phyloP scores from a whole-genome alignment of 129 eudicot genomes.

The Gnaphalium uliginosum region DNA sequence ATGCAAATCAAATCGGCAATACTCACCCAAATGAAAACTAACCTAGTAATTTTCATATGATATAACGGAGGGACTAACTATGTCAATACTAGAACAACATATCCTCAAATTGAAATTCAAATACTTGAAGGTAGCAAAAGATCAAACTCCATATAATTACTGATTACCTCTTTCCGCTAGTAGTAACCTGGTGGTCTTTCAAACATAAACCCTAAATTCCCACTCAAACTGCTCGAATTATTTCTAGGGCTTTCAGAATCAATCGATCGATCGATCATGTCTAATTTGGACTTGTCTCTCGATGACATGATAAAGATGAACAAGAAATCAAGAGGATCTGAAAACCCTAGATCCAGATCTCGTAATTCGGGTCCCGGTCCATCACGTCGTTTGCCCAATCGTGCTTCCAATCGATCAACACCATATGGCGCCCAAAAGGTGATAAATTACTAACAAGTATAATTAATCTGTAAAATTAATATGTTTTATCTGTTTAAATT shows the following conservation, averaged over 20 bases:
- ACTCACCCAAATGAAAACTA: not conserved
- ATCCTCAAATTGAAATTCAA: not conserved
- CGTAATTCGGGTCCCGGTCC: conserved; percentile 52
- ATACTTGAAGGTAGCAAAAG: conserved; percentile 8
- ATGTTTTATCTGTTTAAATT: not conserved
- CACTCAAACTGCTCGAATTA: conserved; percentile 5
- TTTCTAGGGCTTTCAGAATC: conserved; percentile 26
- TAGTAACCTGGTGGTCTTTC: not conserved
- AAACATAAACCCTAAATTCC: conserved; percentile 25
- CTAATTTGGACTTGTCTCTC: conserved; percentile 51
- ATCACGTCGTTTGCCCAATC: conserved; percentile 45
- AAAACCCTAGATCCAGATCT: conserved; percentile 39
- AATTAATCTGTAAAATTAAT: not conserved
- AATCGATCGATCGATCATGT: conserved; percentile 26
- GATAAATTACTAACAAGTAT: not conserved
- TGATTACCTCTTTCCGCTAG: not conserved
- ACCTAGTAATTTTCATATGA: not conserved
- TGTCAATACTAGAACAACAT: not conserved
- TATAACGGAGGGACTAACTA: not conserved
- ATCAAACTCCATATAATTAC: not conserved
- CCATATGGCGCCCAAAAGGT: conserved; percentile 43
- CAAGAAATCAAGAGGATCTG: conserved; percentile 40
- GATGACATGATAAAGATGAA: conserved; percentile 54
- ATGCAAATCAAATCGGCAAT: not conserved
- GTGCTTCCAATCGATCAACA: conserved; percentile 36